Evolutionary conservation across 2,329 filamentous ascomycete genomes (phyloP).

Genomic region (Colletotrichum falcatum): DNA sequence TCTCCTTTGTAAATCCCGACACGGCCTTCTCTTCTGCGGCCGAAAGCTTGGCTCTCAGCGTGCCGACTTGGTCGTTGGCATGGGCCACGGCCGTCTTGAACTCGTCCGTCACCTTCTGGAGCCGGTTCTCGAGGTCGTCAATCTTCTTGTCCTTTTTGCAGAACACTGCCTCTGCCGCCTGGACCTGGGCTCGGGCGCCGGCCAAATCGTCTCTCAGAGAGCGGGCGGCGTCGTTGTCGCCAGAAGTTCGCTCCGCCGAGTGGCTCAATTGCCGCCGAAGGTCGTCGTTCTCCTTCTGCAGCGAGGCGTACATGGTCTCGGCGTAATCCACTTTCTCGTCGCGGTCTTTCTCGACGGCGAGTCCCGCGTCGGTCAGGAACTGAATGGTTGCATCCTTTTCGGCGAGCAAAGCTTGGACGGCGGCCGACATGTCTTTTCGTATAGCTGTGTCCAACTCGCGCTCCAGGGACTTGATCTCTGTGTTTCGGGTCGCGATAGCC

Average conservation of each 20-base stretch:
- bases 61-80: neutral
- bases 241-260: neutral
- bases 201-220: neutral
- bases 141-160: neutral
- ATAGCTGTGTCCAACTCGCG: neutral
- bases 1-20: neutral
- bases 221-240: neutral
- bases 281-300: neutral
- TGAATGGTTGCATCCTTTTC: neutral
- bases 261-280: neutral
- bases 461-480: neutral
- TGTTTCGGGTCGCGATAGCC: neutral
- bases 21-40: neutral
- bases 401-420: neutral
- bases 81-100: neutral
- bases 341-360: neutral
- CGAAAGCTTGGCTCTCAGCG: neutral
- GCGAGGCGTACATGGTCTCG: neutral
- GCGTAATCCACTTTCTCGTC: neutral
- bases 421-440: no score
- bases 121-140: neutral
- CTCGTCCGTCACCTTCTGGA: neutral
- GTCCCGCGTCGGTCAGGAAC: neutral
- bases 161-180: neutral
- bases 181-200: neutral